Evolutionary conservation across 164 flowering plant species (phyloP).

Genomic region (Magnolia sinica): DNA sequence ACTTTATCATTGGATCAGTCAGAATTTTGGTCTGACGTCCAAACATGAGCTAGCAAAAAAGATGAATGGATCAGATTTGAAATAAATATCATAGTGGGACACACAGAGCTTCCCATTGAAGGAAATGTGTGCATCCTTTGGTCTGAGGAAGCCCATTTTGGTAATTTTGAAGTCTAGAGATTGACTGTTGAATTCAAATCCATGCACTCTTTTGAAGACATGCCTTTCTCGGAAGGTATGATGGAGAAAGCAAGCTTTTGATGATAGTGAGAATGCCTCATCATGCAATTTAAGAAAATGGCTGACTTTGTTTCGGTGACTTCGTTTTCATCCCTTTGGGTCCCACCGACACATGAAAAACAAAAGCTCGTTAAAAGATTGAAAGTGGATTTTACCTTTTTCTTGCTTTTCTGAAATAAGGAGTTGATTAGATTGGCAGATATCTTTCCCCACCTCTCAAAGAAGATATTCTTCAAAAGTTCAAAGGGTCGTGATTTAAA

Average conservation of each 20-base stretch:
- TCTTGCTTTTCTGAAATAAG: background rate
- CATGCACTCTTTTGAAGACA: background rate
- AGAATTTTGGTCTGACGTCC: too few species aligned
- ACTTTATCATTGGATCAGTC: too few species aligned
- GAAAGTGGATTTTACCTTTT: background rate
- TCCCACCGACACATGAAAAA: conserved; percentile 4
- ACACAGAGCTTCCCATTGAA: too few species aligned
- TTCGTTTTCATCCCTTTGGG: conserved; percentile 1
- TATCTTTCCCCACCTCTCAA: background rate
- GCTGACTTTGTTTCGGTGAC: conserved; percentile 2
- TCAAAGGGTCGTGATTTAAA: background rate
- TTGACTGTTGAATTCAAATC: background rate
- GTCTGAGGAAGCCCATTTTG: too few species aligned
- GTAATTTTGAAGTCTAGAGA: too few species aligned
- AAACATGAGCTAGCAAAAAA: too few species aligned
- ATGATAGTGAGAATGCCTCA: background rate
- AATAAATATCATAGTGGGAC: too few species aligned
- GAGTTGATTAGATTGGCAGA: background rate
- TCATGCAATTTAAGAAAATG: background rate
- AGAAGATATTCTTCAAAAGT: background rate
- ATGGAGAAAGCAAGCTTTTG: conserved; percentile 1
- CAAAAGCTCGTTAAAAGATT: conserved; percentile 2
- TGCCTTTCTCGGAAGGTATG: background rate
- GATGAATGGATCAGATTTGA: too few species aligned
- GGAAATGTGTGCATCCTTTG: too few species aligned